These are phyloP conservation scores for Phytophthora sansomeana DNA, from an alignment of 352 stramenopile genomes.

Conservation along the genomic window DNA sequence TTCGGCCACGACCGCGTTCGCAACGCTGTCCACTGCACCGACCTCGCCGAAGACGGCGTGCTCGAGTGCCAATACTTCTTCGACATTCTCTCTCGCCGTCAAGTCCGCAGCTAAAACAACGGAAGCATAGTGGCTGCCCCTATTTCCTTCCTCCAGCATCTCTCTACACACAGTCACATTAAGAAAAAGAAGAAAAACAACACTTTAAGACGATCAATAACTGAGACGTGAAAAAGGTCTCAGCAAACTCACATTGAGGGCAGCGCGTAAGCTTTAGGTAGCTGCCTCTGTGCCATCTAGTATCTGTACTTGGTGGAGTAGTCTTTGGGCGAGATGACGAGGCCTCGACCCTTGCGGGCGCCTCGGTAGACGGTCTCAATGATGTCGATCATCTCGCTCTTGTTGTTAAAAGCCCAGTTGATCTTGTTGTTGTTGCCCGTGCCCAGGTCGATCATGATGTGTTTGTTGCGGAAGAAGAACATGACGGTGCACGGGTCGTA, in stretches of 20 bases:
- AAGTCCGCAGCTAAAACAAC: conserved; percentile 36
- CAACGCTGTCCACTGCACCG: conserved; percentile 95
- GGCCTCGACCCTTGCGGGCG: conserved; percentile 96
- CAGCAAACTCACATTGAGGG: too few relatives aligned
- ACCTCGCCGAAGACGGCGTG: conserved; percentile 91
- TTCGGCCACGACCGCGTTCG: conserved; percentile 90
- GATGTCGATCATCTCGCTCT: conserved; percentile 99
- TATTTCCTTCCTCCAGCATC: neutral
- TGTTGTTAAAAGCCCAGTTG: conserved; percentile 98
- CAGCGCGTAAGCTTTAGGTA: too few relatives aligned
- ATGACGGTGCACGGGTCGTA: conserved; percentile 99
- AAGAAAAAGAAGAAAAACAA: conserved; percentile 17
- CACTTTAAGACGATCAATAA: too few relatives aligned
- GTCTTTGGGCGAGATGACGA: conserved; percentile 99
- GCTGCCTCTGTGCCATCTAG: conserved; percentile 51
- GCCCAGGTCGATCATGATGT: conserved; percentile 99
- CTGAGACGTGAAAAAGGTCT: too few relatives aligned
- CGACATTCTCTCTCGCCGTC: conserved; percentile 87
- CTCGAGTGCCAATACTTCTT: conserved; percentile 95
- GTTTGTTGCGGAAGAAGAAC: conserved; percentile 99
- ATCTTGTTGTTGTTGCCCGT: conserved; percentile 99
- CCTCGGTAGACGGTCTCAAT: conserved; percentile 99
- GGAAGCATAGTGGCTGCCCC: too few relatives aligned
- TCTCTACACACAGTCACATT: neutral
- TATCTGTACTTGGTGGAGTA: conserved; percentile 99